Evolutionary conservation across 2,329 filamentous ascomycete species (phyloP), one percentile per base, ranked within the genome.

Genomic region (Trichocomaceae sp.): DNA sequence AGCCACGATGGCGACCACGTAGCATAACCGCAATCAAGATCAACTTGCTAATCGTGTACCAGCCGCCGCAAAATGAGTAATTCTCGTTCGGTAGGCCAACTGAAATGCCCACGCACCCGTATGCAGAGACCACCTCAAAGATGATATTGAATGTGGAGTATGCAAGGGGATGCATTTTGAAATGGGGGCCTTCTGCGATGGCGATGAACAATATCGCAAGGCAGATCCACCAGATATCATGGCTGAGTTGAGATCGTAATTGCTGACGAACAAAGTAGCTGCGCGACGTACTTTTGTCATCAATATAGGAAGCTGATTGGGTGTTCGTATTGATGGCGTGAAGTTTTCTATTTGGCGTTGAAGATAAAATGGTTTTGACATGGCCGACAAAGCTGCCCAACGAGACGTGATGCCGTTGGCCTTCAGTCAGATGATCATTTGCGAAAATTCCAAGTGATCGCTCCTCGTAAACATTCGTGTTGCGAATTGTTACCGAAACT

Each of bases 381-480:
- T 69, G 56, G 17, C 67, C 58, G 54, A 66, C 61, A 19, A 65
- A 31, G 3, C 62, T 59, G 50, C 61, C 64, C 17, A 58, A 59
- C 26, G 60, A 59, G n/a, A 53, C 55, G 20, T 59, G 61, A 10
- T 57, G 58, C 17, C 60, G 55, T 20, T 58, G 57, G 6, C 60
- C 59, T 12, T 62, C 59, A 19, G 57, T 47, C 5, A 55, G 48
- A 41, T 64, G 57, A 45, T 75, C 69, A 10, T 69, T 63, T 37
- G 69, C 67, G 54, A 69, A 71, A 23, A 71, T 68, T 0, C 84
- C 84, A 1, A 88, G 72, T 0, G 81, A 84, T 6, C 83, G 76
- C 62, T 88, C 84, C 64, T 88, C 85, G 63, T 88, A 88, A 29
- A 86, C 81, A 63, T 88, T 88, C 39, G 84, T 85, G 64, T 84